These are phyloP conservation scores for Trametes pubescens DNA, from an alignment of 1,284 basidiomycete genomes.

Conservation along the genomic window DNA sequence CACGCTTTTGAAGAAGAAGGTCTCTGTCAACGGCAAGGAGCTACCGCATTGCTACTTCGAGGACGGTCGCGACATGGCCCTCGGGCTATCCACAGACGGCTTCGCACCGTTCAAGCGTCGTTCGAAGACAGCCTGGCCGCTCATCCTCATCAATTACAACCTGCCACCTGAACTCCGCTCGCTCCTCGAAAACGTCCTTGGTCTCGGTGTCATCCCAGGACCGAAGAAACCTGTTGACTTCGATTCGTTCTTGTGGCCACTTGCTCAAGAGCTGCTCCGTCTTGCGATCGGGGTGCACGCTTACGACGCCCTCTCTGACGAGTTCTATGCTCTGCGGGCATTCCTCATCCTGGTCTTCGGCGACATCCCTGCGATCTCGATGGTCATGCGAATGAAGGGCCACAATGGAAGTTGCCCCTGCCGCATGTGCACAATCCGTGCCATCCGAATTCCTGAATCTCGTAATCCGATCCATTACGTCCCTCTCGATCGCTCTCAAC, in stretches of 20 bases:
- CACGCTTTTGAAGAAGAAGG: constrained; percentile 19
- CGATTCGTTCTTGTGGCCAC: constrained; percentile 52
- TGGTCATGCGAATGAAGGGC: constrained; percentile 56
- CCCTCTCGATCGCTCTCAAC: constrained; percentile 39
- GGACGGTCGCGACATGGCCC: constrained; percentile 40
- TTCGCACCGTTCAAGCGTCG: constrained; percentile 49
- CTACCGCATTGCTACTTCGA: constrained; percentile 37
- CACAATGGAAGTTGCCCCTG: constrained; percentile 55
- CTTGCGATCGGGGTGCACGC: constrained; percentile 47
- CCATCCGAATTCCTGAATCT: constrained; percentile 41
- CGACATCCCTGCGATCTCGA: constrained; percentile 55
- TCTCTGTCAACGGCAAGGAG: constrained; percentile 27
- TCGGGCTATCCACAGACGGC: constrained; percentile 46
- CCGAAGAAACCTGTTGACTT: constrained; percentile 51
- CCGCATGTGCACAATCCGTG: constrained; percentile 52
- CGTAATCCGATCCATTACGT: constrained; percentile 42
- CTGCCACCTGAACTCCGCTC: constrained; percentile 47
- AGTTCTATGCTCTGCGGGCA: constrained; percentile 47
- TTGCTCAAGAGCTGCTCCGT: constrained; percentile 47
- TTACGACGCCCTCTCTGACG: constrained; percentile 40
- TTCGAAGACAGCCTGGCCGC: constrained; percentile 51
- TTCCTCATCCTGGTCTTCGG: constrained; percentile 52
- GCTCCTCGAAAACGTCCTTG: constrained; percentile 44
- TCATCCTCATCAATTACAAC: constrained; percentile 52
- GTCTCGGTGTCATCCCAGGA: constrained; percentile 52